phyloP scores from a whole-genome alignment of 805 yeast genomes.

The Blastobotrys mokoenaii region DNA sequence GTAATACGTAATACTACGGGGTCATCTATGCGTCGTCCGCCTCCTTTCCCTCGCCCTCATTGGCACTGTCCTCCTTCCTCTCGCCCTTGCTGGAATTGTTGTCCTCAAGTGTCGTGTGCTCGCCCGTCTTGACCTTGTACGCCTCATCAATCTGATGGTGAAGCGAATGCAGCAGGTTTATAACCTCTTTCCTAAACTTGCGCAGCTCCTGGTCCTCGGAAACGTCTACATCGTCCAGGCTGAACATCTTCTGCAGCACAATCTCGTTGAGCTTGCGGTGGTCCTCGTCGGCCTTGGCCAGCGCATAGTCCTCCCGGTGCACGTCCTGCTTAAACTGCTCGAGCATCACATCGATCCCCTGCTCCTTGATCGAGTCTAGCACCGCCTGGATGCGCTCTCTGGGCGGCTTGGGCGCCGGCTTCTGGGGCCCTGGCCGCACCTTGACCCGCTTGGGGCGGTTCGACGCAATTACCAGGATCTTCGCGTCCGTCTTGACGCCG shows the following conservation, averaged over 20 bases:
- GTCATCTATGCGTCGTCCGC: too few species aligned
- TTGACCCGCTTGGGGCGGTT: slow-evolving; percentile 5
- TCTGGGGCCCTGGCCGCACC: slow-evolving; percentile 6
- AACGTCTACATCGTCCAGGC: slow-evolving; percentile 30
- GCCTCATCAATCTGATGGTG: slow-evolving; percentile 24
- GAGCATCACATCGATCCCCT: not conserved
- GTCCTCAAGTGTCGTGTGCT: slow-evolving; percentile 4
- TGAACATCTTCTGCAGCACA: slow-evolving; percentile 27
- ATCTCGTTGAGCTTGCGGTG: slow-evolving; percentile 27
- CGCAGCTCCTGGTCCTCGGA: slow-evolving; percentile 25
- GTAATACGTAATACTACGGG: too few species aligned
- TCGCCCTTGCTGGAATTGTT: too few species aligned
- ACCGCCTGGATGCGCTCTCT: slow-evolving; percentile 3
- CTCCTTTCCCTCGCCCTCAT: too few species aligned
- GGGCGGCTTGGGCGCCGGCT: slow-evolving; percentile 2
- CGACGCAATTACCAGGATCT: slow-evolving; percentile 21
- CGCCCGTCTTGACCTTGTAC: slow-evolving; percentile 4
- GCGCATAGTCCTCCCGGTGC: slow-evolving; percentile 6
- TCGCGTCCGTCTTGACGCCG: slow-evolving; percentile 48
- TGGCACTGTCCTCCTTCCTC: too few species aligned
- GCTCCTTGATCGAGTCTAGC: not conserved
- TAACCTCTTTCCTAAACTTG: slow-evolving; percentile 24
- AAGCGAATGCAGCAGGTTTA: slow-evolving; percentile 26
- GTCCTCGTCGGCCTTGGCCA: slow-evolving; percentile 15
- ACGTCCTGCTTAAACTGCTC: not conserved